Conservation (phyloP, 306 rosid species). For the Cucurbita ficifolia region DNA sequence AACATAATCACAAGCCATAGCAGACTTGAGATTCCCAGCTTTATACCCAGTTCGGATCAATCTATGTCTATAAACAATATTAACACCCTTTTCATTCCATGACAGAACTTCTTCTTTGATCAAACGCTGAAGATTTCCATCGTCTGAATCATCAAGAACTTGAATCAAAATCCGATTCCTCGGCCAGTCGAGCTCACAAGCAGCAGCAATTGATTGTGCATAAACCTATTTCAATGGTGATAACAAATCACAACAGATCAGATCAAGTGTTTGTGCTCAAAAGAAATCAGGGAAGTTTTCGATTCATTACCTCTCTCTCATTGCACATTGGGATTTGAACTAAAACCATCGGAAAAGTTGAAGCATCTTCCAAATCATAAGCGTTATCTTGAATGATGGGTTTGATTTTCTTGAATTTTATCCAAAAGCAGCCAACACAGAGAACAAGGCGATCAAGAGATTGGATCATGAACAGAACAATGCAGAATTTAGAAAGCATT, state of each 20-base stretch:
- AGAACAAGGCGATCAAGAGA: constrained; percentile 83
- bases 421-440: constrained; percentile 92
- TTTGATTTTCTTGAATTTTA: constrained; percentile 65
- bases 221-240: constrained; percentile 39
- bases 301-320: constrained; percentile 78
- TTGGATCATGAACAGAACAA: constrained; percentile 71
- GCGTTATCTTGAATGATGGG: constrained; percentile 40
- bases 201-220: constrained; percentile 81
- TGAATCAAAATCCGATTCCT: constrained; percentile 67
- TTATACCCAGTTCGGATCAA: constrained; percentile 89
- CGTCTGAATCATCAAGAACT: constrained; percentile 88
- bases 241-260: neutral
- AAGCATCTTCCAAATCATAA: constrained; percentile 54
- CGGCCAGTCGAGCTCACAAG: constrained; percentile 91
- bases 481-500: constrained; percentile 70
- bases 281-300: neutral
- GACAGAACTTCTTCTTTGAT: constrained; percentile 63
- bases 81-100: constrained; percentile 74
- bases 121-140: constrained; percentile 44
- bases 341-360: constrained; percentile 67
- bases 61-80: constrained; percentile 77
- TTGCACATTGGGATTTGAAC: constrained; percentile 99
- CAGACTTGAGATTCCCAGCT: constrained; percentile 96
- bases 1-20: constrained; percentile 88
- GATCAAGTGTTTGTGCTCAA: neutral